Percentiles rank a stretch among this genome's conserved stretches.
Conservation (phyloP, 2,329 filamentous ascomycete genomes). For the Neurospora sp. region DNA sequence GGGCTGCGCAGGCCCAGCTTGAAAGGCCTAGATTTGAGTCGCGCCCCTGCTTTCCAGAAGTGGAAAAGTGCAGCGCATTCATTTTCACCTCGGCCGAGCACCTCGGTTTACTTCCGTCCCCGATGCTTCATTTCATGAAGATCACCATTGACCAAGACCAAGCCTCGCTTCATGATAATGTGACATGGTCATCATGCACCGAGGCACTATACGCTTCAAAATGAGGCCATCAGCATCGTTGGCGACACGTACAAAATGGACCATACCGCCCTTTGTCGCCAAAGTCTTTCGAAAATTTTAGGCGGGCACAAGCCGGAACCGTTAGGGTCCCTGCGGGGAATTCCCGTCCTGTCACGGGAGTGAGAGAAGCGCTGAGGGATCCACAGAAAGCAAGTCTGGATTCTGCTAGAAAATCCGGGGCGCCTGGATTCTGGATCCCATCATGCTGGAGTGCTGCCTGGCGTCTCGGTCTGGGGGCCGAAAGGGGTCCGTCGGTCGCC, state of each 20-base stretch:
- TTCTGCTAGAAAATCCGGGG: not conserved
- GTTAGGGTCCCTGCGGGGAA: not conserved
- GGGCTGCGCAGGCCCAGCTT: not conserved
- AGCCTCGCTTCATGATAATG: not conserved
- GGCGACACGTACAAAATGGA: not conserved
- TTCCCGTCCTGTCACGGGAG: not conserved
- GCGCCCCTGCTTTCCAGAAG: not conserved
- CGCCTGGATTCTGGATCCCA: not conserved
- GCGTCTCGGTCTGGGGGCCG: not conserved
- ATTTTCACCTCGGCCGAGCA: not conserved
- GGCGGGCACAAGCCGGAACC: not conserved
- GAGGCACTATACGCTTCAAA: not conserved
- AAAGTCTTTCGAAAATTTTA: not conserved
- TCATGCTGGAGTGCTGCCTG: not conserved
- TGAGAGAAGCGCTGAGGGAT: not conserved
- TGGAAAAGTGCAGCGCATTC: not conserved
- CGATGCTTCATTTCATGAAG: not conserved
- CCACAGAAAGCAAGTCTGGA: not conserved
- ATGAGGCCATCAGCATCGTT: not conserved
- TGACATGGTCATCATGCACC: not conserved
- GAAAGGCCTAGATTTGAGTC: not conserved
- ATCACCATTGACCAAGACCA: not conserved
- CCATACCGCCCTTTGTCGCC: not conserved
- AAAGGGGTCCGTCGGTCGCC: not conserved
- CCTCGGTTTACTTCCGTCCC: not conserved